Percentiles rank a stretch among this genome's conserved stretches.
Evolutionary conservation across 768 basidiomycete genomes (phyloP).

Genomic region (Imleria badia): DNA sequence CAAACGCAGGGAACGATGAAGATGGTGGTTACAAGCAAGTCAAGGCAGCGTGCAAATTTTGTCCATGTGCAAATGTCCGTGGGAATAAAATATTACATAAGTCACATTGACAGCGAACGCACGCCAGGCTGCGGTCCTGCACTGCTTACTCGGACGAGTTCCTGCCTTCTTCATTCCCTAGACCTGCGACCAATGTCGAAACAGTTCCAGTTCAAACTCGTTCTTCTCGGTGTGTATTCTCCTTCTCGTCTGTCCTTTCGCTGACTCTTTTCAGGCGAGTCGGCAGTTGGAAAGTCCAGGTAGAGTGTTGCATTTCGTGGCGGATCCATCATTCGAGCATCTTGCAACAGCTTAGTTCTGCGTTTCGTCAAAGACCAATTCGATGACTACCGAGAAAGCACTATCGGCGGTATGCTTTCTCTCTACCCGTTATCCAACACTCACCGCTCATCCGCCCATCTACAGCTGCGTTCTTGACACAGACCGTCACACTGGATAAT

Average conservation of each 20-base stretch:
- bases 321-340: constrained; percentile 25
- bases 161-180: constrained; percentile 15
- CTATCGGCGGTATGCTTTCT: constrained; percentile 71
- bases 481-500: constrained; percentile 89
- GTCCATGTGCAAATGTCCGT: constrained; percentile 26
- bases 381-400: constrained; percentile 93
- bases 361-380: constrained; percentile 97
- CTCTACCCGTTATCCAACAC: background rate
- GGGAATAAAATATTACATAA: constrained; percentile 31
- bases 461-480: constrained; percentile 95
- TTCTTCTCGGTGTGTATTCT: constrained; percentile 71
- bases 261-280: constrained; percentile 65
- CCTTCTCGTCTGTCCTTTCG: background rate
- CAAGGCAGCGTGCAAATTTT: constrained; percentile 31
- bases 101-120: constrained; percentile 8
- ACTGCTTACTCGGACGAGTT: background rate
- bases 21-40: constrained; percentile 39
- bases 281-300: constrained; percentile 97
- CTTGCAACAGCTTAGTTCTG: constrained; percentile 71
- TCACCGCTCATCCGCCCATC: constrained; percentile 17
- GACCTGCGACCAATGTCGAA: constrained; percentile 71
- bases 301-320: constrained; percentile 31
- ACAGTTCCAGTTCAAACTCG: constrained; percentile 95
- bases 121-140: constrained; percentile 3
- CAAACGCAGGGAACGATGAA: constrained; percentile 28